A percentile compares a stretch with the other conserved stretches of the same genome.
Evolutionary conservation across 148 eudicot genomes (phyloP).

Genomic region (Camellia lanceoleosa): DNA sequence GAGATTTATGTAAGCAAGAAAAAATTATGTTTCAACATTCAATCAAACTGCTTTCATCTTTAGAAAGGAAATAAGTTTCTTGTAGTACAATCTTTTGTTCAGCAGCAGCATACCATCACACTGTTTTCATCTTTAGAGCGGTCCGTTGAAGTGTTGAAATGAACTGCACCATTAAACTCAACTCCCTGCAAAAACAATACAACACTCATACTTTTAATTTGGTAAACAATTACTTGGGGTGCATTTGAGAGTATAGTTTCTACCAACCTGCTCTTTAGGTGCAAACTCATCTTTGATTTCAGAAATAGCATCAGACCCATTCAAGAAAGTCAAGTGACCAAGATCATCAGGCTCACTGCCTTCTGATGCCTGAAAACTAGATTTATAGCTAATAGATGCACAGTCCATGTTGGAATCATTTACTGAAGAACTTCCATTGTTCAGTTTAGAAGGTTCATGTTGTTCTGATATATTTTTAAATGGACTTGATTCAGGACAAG

Average conservation of each 20-base stretch:
- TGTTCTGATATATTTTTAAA: constrained; percentile 24
- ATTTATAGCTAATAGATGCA: constrained; percentile 27
- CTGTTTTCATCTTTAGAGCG: constrained; percentile 11
- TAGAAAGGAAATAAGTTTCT: neutral
- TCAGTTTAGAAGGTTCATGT: constrained; percentile 30
- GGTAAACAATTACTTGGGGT: neutral
- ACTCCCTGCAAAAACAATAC: constrained; percentile 12
- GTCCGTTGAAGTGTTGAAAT: constrained; percentile 9
- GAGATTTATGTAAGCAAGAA: neutral
- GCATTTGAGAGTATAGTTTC: neutral
- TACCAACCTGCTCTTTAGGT: constrained; percentile 29
- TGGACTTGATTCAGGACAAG: constrained; percentile 36
- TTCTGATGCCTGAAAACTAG: constrained; percentile 22
- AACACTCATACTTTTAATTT: neutral
- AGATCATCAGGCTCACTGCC: constrained; percentile 21
- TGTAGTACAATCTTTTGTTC: neutral
- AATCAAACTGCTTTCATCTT: neutral
- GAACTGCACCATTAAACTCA: constrained; percentile 7
- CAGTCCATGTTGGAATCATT: constrained; percentile 31
- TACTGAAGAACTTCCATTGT: constrained; percentile 22
- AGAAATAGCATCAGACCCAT: constrained; percentile 30
- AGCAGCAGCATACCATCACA: constrained; percentile 20
- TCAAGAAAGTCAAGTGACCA: constrained; percentile 26
- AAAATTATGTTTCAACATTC: neutral
- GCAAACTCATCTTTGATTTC: constrained; percentile 16